Evolutionary conservation across 2,329 filamentous ascomycete species (phyloP), one percentile per base, ranked within the genome.

Genomic region (Hypoxylon sp.): DNA sequence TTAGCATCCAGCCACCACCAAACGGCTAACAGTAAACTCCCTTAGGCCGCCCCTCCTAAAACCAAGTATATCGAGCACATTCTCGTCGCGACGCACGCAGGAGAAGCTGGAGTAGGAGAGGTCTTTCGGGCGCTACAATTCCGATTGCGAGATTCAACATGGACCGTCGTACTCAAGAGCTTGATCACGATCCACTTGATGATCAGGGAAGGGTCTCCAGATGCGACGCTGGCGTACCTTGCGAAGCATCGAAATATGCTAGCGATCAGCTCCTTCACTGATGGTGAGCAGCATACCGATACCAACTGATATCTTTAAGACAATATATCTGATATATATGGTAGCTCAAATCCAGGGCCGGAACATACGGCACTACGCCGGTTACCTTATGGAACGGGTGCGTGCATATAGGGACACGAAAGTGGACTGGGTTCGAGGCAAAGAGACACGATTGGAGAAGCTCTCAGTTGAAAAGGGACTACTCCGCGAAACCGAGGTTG

Each of bases 1-100:
- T 43, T 59, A 45, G 7, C 14, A n/a, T 56, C 34, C 17, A 36
- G 14, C 23, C 25, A 38, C 50, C 21, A 32, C 28, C 17, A 46
- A 34, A 23, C 34, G 67, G 51, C 72, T 76, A 57, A 74, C 64
- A 30, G 32, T n/a, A 56, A 59, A 57, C 58, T 25, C 36, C 34
- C 45, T 77, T 77, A 97, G 93, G 92, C 94, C 82, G 96, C 96
- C 73, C 93, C 96, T 69, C 96, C 96, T 56, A 99, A 99, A 84
- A 96, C 95, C 62, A 99, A 99, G 83, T 99, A 98, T 84, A 97
- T 99, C 84, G 96, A 99, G 81, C 94, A 98, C 79, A 98, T 99
- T 78, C 88, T 99, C 63, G 87, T 98, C 73, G 95, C 96, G 70
- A 99, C 96, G 38, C 93, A 98, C 82, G 91, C 94, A 21, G 96